phyloP scores from a whole-genome alignment of 805 yeast species.

The Nematodospora valgi region DNA sequence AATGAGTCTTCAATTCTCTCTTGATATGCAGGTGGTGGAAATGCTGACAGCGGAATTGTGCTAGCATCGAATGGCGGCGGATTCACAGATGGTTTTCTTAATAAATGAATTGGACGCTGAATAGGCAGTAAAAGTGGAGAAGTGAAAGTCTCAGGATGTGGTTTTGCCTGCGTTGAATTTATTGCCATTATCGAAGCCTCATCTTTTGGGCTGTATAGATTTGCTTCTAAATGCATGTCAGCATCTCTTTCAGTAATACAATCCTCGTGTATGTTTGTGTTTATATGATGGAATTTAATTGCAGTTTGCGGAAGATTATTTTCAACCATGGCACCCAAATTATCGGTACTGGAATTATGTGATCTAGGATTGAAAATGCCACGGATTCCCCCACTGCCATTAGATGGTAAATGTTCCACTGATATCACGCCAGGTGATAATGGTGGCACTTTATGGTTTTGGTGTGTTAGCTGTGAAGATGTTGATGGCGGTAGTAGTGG shows the following conservation, averaged over 20 bases:
- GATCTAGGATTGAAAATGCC: constrained; percentile 2
- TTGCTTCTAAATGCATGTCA: constrained; percentile 41
- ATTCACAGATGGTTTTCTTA: constrained; percentile 52
- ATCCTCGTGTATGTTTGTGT: constrained; percentile 22
- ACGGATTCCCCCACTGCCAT: neutral
- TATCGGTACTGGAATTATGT: constrained; percentile 4
- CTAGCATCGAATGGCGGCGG: constrained; percentile 59
- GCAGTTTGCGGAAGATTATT: constrained; percentile 3
- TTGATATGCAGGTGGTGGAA: constrained; percentile 29
- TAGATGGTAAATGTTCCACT: constrained; percentile 25
- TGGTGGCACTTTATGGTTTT: constrained; percentile 19
- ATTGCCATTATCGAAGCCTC: constrained; percentile 37
- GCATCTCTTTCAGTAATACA: constrained; percentile 35
- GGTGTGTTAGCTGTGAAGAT: neutral
- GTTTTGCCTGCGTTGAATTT: constrained; percentile 64
- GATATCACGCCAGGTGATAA: constrained; percentile 54
- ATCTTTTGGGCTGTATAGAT: constrained; percentile 51
- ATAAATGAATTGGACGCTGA: constrained; percentile 49
- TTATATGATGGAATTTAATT: constrained; percentile 24
- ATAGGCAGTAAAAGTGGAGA: constrained; percentile 42
- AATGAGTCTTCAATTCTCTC: constrained; percentile 1
- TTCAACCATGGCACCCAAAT: neutral
- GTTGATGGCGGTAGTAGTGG: no score
- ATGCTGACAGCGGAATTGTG: constrained; percentile 12
- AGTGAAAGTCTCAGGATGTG: constrained; percentile 36